These are phyloP conservation scores for Clitopilus hobsonii DNA, from an alignment of 768 basidiomycete species.

Conservation along the genomic window DNA sequence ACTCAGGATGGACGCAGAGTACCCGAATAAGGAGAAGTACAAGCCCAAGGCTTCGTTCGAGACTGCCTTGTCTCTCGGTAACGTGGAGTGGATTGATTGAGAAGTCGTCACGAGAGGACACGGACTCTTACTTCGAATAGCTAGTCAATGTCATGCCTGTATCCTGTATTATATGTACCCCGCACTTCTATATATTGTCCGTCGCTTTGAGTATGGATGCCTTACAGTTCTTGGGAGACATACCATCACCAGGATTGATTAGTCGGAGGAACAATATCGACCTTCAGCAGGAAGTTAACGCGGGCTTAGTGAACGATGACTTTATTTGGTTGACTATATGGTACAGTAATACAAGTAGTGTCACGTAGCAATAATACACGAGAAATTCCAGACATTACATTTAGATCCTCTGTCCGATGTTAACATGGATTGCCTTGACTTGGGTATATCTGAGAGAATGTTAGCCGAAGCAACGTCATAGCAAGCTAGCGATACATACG, in stretches of 20 bases:
- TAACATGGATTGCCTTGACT: constrained; percentile 11
- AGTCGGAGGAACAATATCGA: no score
- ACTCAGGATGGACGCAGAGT: constrained; percentile 48
- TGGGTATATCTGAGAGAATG: constrained; percentile 8
- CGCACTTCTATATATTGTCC: no score
- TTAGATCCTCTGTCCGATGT: constrained; percentile 3
- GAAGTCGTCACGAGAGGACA: not conserved
- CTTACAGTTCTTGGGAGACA: no score
- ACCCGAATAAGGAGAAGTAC: constrained; percentile 29
- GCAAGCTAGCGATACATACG: constrained; percentile 4
- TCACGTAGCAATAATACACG: not conserved
- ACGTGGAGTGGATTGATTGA: constrained; percentile 16
- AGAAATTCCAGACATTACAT: not conserved
- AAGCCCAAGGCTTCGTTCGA: constrained; percentile 31
- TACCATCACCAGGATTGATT: no score
- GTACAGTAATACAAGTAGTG: not conserved
- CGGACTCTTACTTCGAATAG: no score
- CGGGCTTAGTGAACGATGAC: no score
- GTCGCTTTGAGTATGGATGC: no score
- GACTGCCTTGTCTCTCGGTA: constrained; percentile 8
- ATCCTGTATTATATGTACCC: no score
- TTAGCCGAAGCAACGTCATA: no score
- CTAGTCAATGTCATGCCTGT: no score
- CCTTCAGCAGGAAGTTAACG: no score
- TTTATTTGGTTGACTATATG: not conserved